Evolutionary conservation across 2,329 filamentous ascomycete species (phyloP), one percentile per base, ranked within the genome.

Genomic region (Didymella arachidicola): DNA sequence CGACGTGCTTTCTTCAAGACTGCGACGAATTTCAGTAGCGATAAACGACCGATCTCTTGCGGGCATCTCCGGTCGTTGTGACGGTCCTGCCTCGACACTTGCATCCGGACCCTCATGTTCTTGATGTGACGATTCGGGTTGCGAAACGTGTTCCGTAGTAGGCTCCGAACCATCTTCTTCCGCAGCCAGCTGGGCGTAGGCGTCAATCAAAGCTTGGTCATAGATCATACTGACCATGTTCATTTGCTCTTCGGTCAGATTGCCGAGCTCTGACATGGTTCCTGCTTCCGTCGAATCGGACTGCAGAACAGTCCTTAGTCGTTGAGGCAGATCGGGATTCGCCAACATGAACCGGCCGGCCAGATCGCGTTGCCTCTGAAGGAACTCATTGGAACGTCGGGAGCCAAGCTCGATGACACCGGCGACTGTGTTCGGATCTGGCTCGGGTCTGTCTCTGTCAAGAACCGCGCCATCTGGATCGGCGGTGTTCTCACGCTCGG

Each of bases 11-110:
- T 84, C 82, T 69, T 83, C 82, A 8, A 84, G 65, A 25, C 74
- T 71, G 10, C 81, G 77, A 49, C 78, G 79, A 41, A 84, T 81
- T 48, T 80, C 78, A 3, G 79, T 79, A 3, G 81, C 82, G 57
- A 79, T 73, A 32, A 77, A 82, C 3, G 79, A 78, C 16, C 72
- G 74, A 50, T 80, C 79, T 57, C 81, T 73, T 16, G 73, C 67
- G 26, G 81, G 81, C 78, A 84, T 80, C n/a, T 72, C 74, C 12
- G 82, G 82, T 66, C 81, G 67, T 22, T 69, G 69, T 5, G 50
- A 64, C 30, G 67, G 60, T 10, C 45, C 57, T 22, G 64, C 57
- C 3, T 51, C 56, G 32, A 25, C 14, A 7, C 29, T 12, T 49
- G 61, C 53, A 36, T 41, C 27, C 38, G 36, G 18, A 10, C 49